A percentile compares a stretch with the other conserved stretches of the same genome.
Conservation (phyloP, 2,329 filamentous ascomycete species). For the Aureobasidium zeae region DNA sequence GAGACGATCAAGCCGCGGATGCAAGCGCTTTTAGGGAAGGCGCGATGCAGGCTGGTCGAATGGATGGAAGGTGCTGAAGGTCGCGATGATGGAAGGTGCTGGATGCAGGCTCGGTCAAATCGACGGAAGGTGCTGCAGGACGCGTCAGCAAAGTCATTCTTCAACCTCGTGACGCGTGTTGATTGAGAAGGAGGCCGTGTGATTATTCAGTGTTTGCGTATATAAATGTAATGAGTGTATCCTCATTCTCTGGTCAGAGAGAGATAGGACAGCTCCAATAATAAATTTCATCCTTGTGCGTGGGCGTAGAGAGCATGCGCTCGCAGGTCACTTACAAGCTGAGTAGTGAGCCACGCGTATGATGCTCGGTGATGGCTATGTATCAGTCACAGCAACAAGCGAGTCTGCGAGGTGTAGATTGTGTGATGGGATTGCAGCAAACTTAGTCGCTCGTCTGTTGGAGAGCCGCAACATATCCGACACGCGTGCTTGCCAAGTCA, state of each 20-base stretch:
- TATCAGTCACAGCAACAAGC: not conserved
- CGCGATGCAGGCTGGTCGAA: too few relatives aligned
- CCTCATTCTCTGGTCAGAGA: constrained; percentile 18
- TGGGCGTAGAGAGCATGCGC: not conserved
- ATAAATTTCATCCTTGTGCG: constrained; percentile 17
- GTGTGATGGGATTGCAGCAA: constrained; percentile 13
- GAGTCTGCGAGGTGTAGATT: too few relatives aligned
- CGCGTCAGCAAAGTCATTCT: too few relatives aligned
- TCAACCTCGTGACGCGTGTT: too few relatives aligned
- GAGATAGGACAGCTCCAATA: constrained; percentile 21
- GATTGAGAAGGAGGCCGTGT: too few relatives aligned
- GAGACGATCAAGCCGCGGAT: not conserved
- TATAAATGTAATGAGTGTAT: constrained; percentile 17
- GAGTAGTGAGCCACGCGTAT: too few relatives aligned
- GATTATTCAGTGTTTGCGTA: constrained; percentile 19
- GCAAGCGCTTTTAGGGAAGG: too few relatives aligned
- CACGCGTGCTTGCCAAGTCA: not conserved
- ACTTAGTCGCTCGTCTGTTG: not conserved
- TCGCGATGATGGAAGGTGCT: too few relatives aligned
- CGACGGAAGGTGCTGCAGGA: too few relatives aligned
- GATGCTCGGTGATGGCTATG: too few relatives aligned
- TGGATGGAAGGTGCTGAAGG: too few relatives aligned
- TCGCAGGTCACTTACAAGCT: not conserved
- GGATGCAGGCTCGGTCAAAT: too few relatives aligned
- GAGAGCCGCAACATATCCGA: not conserved